Base-by-base conservation (phyloP, 192 early-diverging fungal species). In the Physocladia obscura region DNA sequence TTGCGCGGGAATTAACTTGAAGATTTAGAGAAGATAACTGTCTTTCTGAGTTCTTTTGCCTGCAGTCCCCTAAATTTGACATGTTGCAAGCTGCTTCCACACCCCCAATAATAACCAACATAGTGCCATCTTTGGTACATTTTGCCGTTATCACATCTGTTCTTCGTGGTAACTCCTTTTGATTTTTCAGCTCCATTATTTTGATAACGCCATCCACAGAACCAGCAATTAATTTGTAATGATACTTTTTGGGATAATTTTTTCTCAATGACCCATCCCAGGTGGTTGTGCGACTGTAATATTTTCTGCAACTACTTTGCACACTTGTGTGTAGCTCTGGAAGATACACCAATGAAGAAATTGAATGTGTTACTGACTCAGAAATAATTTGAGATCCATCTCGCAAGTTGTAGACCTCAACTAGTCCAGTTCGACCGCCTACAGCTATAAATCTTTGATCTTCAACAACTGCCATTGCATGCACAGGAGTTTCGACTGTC, bases 371-470 rank as follows among this genome's bases (percentile, higher is more conserved):
- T 4, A 59, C 17, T 6, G 39, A 11, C 44, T 70, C 44, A 31
- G 32, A 6, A 1, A 30, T 58, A 22, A 61, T 59, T 1, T 17
- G 19, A 21, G 57, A 5, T 34, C 69, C 69, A 34, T 57, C 35
- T 15, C 32, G 11, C 57, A 58, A 27, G 22, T 61, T 21, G 32
- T 61, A 17, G 37, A 70, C 35, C 17, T 70, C 56, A 29, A 70
- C 48, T 8, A 50, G 21, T 8, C 69, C 69, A 21, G 17, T 50
- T 17, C 27, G 15, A 22, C 57, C 37, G 4, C 69, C 69, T 26
- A 70, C 26, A 4, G 69, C 69, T 21, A 70, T 3, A 4, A n/a
- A 50, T 8, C 24, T 44, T 1, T 60, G 37, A 30, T 60, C 57
- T 24, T 57, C 48, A 11, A 58, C 39, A 8, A 60, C 26, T 11